Evolutionary conservation across 768 basidiomycete genomes (phyloP), one percentile per base, ranked within the genome.

Genomic region (Mycena indigotica): DNA sequence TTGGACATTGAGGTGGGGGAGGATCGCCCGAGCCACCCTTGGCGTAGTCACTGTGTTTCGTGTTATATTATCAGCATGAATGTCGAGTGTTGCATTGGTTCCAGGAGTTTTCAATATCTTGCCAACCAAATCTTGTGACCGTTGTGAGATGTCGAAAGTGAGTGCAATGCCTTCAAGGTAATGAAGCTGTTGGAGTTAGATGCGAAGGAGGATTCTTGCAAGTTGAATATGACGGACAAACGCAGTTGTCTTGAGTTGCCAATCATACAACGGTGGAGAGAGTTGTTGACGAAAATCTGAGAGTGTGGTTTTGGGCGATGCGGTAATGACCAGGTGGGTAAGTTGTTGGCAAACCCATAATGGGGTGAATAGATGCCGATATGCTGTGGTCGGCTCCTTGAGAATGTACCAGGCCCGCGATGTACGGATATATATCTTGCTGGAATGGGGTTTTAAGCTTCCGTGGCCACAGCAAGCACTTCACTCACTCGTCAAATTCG

Each of bases 381-480:
- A 61, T 24, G 2, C 5, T 3, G 5, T 15, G 0, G 52, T 32
- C 28, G 60, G 60, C 26, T 25, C 28, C 17, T 57, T 38, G n/a
- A 61, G 49, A 21, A 56, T 61, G 17, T 61, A 61, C 51, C 38
- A 61, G 0, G 60, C 55, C 16, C 26, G 52, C 2, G 23, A 3
- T 1, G 60, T 61, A 19, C 38, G 8, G 3, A 61, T 41, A 21
- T 61, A 61, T 0, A 61, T 51, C 4, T 54, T 12, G 8, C 60
- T 61, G 23, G 13, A 25, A 13, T n/a, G n/a, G n/a, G 17, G 46
- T 16, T 15, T n/a, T 13, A 51, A 16, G 50, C 6, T 8, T 10
- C 17, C 4, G n/a, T 35, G 16, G 13, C 2, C 3, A n/a, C 32
- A 28, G 6, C 17, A 16, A 28, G 5, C 4, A 24, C 21, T 21